Evolutionary conservation across 2,329 filamentous ascomycete genomes (phyloP).

Genomic region (Hymenoscyphus fraxineus): DNA sequence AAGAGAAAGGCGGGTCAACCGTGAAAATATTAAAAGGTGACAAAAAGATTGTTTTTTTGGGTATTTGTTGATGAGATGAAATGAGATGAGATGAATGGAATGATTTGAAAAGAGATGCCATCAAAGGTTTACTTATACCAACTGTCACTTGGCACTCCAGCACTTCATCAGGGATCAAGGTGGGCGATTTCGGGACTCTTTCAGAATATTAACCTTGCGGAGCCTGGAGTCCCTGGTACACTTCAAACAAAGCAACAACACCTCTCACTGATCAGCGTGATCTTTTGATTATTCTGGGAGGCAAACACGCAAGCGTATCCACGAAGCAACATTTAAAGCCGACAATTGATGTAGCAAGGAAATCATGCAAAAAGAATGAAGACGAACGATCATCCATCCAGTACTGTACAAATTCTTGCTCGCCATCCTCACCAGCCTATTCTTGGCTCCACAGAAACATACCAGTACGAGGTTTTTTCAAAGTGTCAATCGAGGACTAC

Average conservation of each 20-base stretch:
- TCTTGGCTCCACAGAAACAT: too few species aligned
- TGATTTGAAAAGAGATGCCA: constrained; percentile 9
- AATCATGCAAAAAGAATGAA: constrained; percentile 12
- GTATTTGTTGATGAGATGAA: constrained; percentile 4
- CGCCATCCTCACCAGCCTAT: neutral
- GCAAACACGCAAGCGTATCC: neutral
- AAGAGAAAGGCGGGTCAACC: too few species aligned
- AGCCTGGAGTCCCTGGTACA: constrained; percentile 7
- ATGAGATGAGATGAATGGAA: constrained; percentile 18
- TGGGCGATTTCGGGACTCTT: neutral
- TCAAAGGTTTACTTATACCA: constrained; percentile 3
- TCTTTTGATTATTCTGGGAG: constrained; percentile 17
- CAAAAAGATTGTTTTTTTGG: neutral
- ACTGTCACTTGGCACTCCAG: neutral
- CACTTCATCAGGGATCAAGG: constrained; percentile 14
- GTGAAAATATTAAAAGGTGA: constrained; percentile 3
- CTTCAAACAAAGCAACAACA: constrained; percentile 17
- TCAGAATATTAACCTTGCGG: constrained; percentile 8
- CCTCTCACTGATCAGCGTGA: constrained; percentile 5
- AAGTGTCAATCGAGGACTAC: neutral
- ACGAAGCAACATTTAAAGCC: neutral
- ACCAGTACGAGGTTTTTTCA: too few species aligned
- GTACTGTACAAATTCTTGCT: neutral
- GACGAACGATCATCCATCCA: neutral
- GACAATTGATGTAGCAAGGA: neutral